These are phyloP conservation scores for Pholiota adiposa DNA, from an alignment of 1,284 basidiomycete genomes.

Conservation along the genomic window DNA sequence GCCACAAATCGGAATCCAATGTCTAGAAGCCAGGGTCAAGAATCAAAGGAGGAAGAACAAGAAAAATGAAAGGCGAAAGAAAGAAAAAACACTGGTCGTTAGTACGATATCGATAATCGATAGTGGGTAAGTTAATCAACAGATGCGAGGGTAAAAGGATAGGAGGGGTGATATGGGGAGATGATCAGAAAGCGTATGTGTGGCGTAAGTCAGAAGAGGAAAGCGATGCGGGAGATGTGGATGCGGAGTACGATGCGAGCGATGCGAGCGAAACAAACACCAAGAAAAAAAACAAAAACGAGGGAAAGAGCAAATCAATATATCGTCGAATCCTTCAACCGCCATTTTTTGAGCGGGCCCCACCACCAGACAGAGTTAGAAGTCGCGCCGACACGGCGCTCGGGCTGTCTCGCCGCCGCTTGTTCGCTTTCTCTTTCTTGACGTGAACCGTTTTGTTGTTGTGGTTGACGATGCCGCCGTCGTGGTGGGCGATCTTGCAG, in stretches of 20 bases:
- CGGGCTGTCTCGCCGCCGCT: not conserved
- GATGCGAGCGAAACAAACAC: not conserved
- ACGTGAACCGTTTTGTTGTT: not conserved
- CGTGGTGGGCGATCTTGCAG: not conserved
- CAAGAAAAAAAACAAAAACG: not conserved
- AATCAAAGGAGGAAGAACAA: too few relatives aligned
- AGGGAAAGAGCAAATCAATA: conserved; percentile 45
- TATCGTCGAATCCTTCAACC: conserved; percentile 73
- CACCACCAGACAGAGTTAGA: conserved; percentile 68
- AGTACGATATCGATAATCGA: not conserved
- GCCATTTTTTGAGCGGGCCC: conserved; percentile 75
- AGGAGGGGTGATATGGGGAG: too few relatives aligned
- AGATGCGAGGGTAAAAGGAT: not conserved
- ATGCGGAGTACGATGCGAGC: not conserved
- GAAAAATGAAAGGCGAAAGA: not conserved
- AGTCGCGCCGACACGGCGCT: not conserved
- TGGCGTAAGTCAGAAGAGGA: too few relatives aligned
- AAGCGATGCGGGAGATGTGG: not conserved
- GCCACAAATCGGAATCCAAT: too few relatives aligned
- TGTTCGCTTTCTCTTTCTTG: not conserved
- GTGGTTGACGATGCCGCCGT: conserved; percentile 1
- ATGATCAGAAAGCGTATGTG: too few relatives aligned
- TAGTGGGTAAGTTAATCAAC: not conserved
- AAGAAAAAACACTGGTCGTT: not conserved
- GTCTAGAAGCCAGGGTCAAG: too few relatives aligned